Evolutionary conservation across 331 rosid species (phyloP), one percentile per base, ranked within the genome.

Genomic region (Ulmus americana): DNA sequence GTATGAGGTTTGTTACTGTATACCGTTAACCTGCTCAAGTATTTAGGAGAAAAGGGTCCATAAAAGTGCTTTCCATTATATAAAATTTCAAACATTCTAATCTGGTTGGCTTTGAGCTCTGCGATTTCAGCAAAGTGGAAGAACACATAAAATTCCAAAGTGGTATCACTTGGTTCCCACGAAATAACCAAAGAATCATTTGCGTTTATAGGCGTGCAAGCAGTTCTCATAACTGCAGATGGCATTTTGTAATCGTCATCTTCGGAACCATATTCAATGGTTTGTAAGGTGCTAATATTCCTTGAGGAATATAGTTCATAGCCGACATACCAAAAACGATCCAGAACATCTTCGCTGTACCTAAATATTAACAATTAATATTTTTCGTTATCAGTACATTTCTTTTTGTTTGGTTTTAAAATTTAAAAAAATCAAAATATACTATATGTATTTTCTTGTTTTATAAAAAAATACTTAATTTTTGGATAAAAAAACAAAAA

Each of bases 41-140:
- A 67, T 0, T 1, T 0, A 0, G 55, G 55, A 28, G 44, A 11
- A 22, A 55, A 10, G 15, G 71, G 50, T 54, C 48, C 54, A 11
- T 40, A 0, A 0, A 10, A 11, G 10, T 3, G 2, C 0, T 42
- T 8, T 5, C 49, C 64, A 4, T 59, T 59, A 7, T 42, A 15
- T 18, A 39, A 59, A n/a, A 59, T 59, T 22, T 40, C 15, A 46
- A 40, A 59, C 14, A 3, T 22, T 41, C 63, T 35, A 13, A 20
- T 39, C 47, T 59, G 22, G 46, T 59, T 59, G 45, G 63, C 63
- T n/a, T 59, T 1, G n/a, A n/a, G 63, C 14, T 59, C 16, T 40
- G 14, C 15, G 22, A 59, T 4, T 16, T 59, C 63, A 10, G 63
- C 63, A 41, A 59, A 59, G 45, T 59, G 63, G 16, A 59, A 6